Evolutionary conservation across 495 filamentous ascomycete genomes (phyloP), one percentile per base, ranked within the genome.

Genomic region (Neurospora cerealis): DNA sequence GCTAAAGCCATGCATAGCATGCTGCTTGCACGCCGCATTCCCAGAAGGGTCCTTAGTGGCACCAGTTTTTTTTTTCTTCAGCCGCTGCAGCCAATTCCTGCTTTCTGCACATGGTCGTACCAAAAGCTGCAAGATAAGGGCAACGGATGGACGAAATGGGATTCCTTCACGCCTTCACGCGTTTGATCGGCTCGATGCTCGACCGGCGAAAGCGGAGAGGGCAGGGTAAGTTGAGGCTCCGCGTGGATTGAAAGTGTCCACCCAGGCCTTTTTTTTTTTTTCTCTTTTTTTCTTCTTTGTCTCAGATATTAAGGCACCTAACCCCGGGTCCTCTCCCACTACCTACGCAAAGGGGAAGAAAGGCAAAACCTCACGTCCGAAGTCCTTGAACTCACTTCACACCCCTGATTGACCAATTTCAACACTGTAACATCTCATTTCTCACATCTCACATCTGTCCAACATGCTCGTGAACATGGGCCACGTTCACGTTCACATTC

Each of bases 221-320:
- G 15, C 54, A 62, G 54, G 28, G 15, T 6, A 34, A 34, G 13
- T 17, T 62, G 54, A 62, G 54, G 54, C 54, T 62, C 54, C 28
- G 54, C 24, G 54, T 62, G 46, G 46, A 54, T 21, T 54, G 21
- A 54, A 28, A 28, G 21, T 54, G 21, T 28, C 21, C 42, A 44
- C 19, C 42, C 0, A n/a, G 0, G 0, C n/a, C n/a, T 44, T 46
- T 10, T n/a, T n/a, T 2, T 19, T 11, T 8, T 11, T 24, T 10
- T n/a, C 24, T 48, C 2, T 24, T 54, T 32, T 2, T 1, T 48
- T 54, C 21, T 13, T 28, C 4, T 54, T 17, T 19, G 11, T 62
- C 54, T 34, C 5, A 32, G 54, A 19, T 62, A 28, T 62, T 19
- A 32, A 62, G 54, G 54, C 21, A 17, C 24, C 13, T 32, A 1